phyloP scores from a whole-genome alignment of 2,329 filamentous ascomycete species.

The Zasmidium angulare region DNA sequence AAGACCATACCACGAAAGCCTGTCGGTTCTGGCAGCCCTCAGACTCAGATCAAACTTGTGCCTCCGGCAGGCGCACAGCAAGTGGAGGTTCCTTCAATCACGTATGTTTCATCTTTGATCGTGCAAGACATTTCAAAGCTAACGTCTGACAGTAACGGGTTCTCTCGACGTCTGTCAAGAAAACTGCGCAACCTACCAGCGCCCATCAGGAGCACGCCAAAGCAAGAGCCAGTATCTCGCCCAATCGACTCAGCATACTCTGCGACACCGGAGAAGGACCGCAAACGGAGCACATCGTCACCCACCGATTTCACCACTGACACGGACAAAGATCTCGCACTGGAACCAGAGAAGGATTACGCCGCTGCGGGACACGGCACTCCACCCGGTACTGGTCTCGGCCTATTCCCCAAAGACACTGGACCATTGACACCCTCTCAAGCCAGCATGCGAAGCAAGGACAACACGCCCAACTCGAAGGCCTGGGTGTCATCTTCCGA shows the following conservation, averaged over 20 bases:
- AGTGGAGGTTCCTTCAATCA: background rate
- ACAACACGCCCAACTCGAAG: constrained; percentile 14
- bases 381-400: constrained; percentile 7
- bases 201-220: constrained; percentile 5
- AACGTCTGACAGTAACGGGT: constrained; percentile 21
- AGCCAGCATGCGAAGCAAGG: constrained; percentile 5
- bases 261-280: constrained; percentile 5
- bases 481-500: constrained; percentile 5
- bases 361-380: background rate
- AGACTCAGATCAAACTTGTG: constrained; percentile 7
- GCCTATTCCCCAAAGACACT: constrained; percentile 19
- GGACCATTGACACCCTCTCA: constrained; percentile 18
- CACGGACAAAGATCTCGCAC: constrained; percentile 6
- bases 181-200: constrained; percentile 26
- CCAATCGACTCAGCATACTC: constrained; percentile 22
- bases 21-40: background rate
- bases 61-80: background rate
- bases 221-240: constrained; percentile 3
- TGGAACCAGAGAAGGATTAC: constrained; percentile 12
- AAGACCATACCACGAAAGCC: constrained; percentile 7
- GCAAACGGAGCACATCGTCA: constrained; percentile 13
- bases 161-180: constrained; percentile 30
- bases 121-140: background rate
- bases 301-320: constrained; percentile 9
- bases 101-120: background rate